phyloP scores from a whole-genome alignment of 2,329 filamentous ascomycete genomes.

The Sclerotinia nivalis region DNA sequence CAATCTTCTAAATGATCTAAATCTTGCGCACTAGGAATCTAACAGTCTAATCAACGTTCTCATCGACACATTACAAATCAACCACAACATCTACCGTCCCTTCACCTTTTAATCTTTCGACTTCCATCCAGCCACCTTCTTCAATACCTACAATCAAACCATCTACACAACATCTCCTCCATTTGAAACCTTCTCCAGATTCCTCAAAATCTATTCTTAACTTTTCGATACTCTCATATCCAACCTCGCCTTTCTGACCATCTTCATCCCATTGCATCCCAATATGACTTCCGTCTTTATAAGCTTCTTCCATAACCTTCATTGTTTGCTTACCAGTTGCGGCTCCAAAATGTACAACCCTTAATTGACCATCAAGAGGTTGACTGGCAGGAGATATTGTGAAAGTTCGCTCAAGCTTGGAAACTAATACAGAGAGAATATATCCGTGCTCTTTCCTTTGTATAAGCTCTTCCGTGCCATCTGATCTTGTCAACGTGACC shows the following conservation, averaged over 20 bases:
- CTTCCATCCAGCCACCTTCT: constrained; percentile 67
- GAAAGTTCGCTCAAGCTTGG: constrained; percentile 79
- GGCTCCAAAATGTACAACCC: constrained; percentile 74
- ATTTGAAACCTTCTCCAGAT: constrained; percentile 63
- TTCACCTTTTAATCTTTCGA: constrained; percentile 51
- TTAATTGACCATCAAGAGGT: constrained; percentile 69
- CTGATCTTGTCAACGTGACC: constrained; percentile 44
- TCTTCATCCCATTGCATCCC: constrained; percentile 41
- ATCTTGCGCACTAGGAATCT: neutral
- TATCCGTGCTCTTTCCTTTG: constrained; percentile 65
- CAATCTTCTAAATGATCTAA: neutral
- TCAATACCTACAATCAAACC: constrained; percentile 80
- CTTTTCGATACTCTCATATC: constrained; percentile 69
- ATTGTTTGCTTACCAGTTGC: constrained; percentile 66
- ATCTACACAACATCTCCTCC: constrained; percentile 89
- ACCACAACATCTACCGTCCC: constrained; percentile 36
- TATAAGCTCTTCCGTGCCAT: constrained; percentile 38
- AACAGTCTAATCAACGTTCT: neutral
- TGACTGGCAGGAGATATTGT: constrained; percentile 73
- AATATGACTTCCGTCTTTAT: constrained; percentile 58
- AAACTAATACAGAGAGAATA: constrained; percentile 72
- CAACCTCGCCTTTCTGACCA: constrained; percentile 51
- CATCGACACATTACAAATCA: constrained; percentile 24
- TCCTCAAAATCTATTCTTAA: constrained; percentile 69
- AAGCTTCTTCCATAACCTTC: constrained; percentile 71